Conservation (phyloP, 139 green algal species). For the Chlorella vulgaris region DNA sequence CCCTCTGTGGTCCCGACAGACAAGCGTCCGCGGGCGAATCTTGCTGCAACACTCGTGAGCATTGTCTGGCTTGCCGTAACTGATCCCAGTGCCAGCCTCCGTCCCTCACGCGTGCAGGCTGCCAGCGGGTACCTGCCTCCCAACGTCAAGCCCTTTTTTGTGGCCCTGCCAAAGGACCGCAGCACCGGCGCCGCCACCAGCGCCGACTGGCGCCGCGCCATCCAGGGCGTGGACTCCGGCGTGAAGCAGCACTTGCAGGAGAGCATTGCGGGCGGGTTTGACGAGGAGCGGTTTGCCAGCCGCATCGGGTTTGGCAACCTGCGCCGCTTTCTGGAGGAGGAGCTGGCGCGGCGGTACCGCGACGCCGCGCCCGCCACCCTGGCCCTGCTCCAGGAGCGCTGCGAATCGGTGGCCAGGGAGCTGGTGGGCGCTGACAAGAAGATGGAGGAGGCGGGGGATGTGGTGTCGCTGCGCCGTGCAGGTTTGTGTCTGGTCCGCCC, state of each 20-base stretch:
- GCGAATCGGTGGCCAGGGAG: constrained; percentile 65
- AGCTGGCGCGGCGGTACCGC: constrained; percentile 82
- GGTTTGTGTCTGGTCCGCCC: constrained; percentile 16
- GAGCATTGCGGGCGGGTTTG: constrained; percentile 78
- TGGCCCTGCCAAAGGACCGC: constrained; percentile 93
- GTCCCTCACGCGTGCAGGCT: no score
- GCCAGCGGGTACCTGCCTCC: constrained; percentile 79
- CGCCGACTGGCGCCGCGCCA: constrained; percentile 78
- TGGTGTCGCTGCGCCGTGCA: constrained; percentile 66
- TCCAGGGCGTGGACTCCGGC: constrained; percentile 75
- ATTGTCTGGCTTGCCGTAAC: no score
- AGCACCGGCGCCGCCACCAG: constrained; percentile 67
- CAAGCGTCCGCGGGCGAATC: no score
- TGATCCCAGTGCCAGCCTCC: no score
- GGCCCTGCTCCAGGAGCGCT: constrained; percentile 85
- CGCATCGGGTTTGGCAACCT: constrained; percentile 86
- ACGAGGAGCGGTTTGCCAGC: constrained; percentile 82
- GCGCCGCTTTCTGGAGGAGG: constrained; percentile 85
- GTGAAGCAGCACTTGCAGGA: constrained; percentile 69
- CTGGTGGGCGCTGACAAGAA: constrained; percentile 65
- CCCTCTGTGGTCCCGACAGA: no score
- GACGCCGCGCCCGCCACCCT: constrained; percentile 88
- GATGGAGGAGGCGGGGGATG: constrained; percentile 75
- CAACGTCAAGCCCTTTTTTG: constrained; percentile 91
- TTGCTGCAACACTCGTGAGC: no score